phyloP scores from a whole-genome alignment of 495 filamentous ascomycete genomes.

The Rusavskia elegans region DNA sequence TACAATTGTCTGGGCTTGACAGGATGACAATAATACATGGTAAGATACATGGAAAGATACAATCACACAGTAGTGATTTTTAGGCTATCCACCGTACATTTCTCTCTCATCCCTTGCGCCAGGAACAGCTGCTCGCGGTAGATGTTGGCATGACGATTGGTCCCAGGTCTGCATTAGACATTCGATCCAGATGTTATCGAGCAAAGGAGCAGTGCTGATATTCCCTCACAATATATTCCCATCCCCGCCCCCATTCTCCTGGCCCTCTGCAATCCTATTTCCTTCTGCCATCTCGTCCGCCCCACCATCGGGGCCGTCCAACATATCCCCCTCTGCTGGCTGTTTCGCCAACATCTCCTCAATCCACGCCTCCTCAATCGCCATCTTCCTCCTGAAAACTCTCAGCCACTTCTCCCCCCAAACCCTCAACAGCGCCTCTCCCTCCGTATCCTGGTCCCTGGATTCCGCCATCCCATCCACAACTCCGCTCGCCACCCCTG shows the following conservation, averaged over 20 bases:
- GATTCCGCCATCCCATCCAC: constrained; percentile 56
- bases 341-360: constrained; percentile 21
- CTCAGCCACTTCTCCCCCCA: constrained; percentile 81
- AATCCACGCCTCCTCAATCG: constrained; percentile 62
- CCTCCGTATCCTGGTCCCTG: constrained; percentile 28
- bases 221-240: not conserved
- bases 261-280: constrained; percentile 1
- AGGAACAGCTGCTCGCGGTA: no score
- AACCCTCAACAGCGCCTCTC: constrained; percentile 49
- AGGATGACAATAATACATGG: no score
- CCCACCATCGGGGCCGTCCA: not conserved
- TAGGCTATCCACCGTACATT: no score
- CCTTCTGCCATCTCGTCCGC: constrained; percentile 7
- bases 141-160: no score
- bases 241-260: not conserved
- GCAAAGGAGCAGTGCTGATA: no score
- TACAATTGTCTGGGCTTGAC: no score
- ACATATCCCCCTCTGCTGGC: no score
- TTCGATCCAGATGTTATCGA: no score
- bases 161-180: no score
- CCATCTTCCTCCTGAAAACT: constrained; percentile 66
- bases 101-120: no score
- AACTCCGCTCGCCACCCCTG: constrained; percentile 53
- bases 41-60: no score
- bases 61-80: no score